phyloP scores from a whole-genome alignment of 257 asterid genomes.

The Cruciata laevipes region DNA sequence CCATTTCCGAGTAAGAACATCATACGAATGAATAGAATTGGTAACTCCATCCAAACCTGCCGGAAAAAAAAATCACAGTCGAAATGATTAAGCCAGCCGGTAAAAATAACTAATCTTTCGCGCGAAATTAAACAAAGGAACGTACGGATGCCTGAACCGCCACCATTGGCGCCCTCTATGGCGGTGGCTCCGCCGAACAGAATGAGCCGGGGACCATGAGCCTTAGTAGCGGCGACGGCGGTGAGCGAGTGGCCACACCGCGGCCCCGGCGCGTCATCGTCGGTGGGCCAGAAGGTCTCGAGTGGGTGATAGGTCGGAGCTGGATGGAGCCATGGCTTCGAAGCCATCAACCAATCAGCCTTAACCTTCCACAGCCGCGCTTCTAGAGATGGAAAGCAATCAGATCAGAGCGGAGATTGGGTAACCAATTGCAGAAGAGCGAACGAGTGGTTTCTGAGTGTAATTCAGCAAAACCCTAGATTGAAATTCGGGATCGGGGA shows the following conservation, averaged over 20 bases:
- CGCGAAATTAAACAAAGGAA: background rate
- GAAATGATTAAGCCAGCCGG: background rate
- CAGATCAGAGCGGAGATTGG: background rate
- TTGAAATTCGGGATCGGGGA: background rate
- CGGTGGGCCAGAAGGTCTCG: constrained; percentile 79
- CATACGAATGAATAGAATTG: constrained; percentile 77
- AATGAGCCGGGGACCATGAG: constrained; percentile 88
- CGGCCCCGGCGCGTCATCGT: constrained; percentile 97
- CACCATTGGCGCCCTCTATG: constrained; percentile 83
- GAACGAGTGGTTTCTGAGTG: background rate
- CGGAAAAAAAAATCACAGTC: background rate
- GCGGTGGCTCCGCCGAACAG: constrained; percentile 98
- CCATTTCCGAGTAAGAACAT: constrained; percentile 95
- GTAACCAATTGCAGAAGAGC: background rate
- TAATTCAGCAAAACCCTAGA: background rate
- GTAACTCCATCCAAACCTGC: constrained; percentile 97
- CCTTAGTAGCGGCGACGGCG: constrained; percentile 81
- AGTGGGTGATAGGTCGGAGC: constrained; percentile 35
- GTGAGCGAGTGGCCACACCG: constrained; percentile 95
- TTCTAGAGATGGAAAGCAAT: background rate
- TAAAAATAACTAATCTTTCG: background rate
- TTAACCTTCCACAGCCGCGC: background rate
- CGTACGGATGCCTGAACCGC: constrained; percentile 80
- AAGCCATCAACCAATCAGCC: constrained; percentile 24
- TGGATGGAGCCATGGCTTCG: constrained; percentile 42